A percentile compares a stretch with the other conserved stretches of the same genome.
These are phyloP conservation scores for Endogone sp. DNA, from an alignment of 192 early-diverging fungal genomes.

Conservation along the genomic window DNA sequence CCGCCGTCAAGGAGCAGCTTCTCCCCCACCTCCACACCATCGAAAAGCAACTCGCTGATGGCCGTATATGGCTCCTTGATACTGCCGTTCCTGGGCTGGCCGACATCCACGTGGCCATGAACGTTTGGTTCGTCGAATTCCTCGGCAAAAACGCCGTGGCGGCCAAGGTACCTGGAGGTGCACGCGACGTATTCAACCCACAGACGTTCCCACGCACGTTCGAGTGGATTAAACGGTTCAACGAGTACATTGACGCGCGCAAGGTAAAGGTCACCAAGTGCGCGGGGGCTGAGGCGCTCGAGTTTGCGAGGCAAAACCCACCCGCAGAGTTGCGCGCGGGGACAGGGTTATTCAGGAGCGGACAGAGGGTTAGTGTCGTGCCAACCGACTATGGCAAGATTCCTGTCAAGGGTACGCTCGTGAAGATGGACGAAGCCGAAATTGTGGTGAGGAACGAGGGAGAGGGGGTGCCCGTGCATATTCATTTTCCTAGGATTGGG, in stretches of 20 bases:
- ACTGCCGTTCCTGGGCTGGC: slow-evolving; percentile 12
- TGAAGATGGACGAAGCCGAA: neutral
- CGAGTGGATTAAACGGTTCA: slow-evolving; percentile 27
- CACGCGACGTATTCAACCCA: slow-evolving; percentile 11
- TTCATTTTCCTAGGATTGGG: neutral
- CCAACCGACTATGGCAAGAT: slow-evolving; percentile 42
- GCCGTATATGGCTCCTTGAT: slow-evolving; percentile 27
- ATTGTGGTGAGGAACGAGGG: neutral
- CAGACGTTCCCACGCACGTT: slow-evolving; percentile 18
- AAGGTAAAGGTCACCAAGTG: slow-evolving; percentile 21
- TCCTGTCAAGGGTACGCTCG: slow-evolving; percentile 24
- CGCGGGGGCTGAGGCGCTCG: slow-evolving; percentile 26
- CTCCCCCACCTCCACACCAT: slow-evolving; percentile 18
- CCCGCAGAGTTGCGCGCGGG: neutral
- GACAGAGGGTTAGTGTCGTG: slow-evolving; percentile 20
- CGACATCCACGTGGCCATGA: slow-evolving; percentile 22
- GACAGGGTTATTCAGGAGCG: slow-evolving; percentile 1
- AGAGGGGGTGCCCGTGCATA: neutral
- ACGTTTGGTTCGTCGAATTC: slow-evolving; percentile 19
- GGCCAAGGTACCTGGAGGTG: slow-evolving; percentile 4
- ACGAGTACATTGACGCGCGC: slow-evolving; percentile 8
- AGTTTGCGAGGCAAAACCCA: slow-evolving; percentile 8
- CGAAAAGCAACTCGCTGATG: slow-evolving; percentile 15
- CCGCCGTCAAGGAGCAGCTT: slow-evolving; percentile 18
- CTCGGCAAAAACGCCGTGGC: neutral